Evolutionary conservation across 495 filamentous ascomycete genomes (phyloP).

Genomic region (Xylaria nigripes): DNA sequence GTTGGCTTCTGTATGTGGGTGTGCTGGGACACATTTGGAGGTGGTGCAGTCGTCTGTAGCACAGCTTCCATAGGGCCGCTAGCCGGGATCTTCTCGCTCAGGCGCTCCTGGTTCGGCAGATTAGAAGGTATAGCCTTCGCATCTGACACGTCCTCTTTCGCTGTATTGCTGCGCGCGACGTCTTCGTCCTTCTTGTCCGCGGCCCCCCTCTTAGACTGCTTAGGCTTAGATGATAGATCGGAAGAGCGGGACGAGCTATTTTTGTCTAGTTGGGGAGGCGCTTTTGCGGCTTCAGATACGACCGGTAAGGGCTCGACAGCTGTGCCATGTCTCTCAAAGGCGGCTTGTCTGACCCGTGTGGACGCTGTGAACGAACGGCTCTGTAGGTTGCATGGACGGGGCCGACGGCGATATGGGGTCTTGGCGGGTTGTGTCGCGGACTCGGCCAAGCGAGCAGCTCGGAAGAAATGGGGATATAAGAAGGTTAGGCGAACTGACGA

Average conservation of each 20-base stretch:
- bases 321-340: conserved; percentile 50
- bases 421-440: conserved; percentile 34
- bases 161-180: conserved; percentile 1
- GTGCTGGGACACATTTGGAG: conserved; percentile 34
- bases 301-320: conserved; percentile 49
- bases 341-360: conserved; percentile 23
- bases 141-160: conserved; percentile 16
- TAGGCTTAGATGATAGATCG: conserved; percentile 3
- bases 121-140: conserved; percentile 16
- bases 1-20: conserved; percentile 59
- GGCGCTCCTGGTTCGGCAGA: conserved; percentile 13
- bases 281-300: conserved; percentile 15
- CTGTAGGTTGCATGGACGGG: conserved; percentile 21
- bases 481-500: conserved; percentile 60
- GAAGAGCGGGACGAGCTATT: conserved; percentile 13
- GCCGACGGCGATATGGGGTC: conserved; percentile 31
- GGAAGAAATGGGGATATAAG: conserved; percentile 64
- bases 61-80: conserved; percentile 57
- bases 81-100: conserved; percentile 19
- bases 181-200: conserved; percentile 18
- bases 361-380: conserved; percentile 29
- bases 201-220: conserved; percentile 12
- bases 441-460: conserved; percentile 31
- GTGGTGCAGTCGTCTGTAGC: conserved; percentile 42
- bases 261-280: conserved; percentile 15